Conservation (phyloP, 1,284 basidiomycete species). For the Puccinia triticina region DNA sequence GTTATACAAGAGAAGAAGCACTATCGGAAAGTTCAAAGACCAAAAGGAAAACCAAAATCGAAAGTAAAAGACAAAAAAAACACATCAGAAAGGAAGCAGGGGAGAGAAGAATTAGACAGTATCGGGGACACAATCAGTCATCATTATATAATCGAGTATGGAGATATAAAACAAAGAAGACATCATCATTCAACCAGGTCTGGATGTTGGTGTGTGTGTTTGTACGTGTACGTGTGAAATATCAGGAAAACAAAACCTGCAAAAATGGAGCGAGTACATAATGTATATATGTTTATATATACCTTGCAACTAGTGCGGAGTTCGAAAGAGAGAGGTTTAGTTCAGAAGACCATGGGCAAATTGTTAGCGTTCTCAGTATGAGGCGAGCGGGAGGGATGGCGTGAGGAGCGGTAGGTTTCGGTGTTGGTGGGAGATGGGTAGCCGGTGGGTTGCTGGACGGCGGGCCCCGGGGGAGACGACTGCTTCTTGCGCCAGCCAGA, state of each 20-base stretch:
- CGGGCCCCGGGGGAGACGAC: background rate
- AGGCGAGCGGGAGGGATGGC: conserved; percentile 7
- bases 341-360: conserved; percentile 36
- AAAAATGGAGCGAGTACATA: background rate
- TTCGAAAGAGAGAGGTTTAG: background rate
- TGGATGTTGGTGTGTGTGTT: background rate
- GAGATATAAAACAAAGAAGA: no score
- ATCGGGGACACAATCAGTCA: no score
- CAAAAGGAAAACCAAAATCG: no score
- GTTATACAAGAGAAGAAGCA: no score
- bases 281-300: background rate
- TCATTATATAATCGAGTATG: no score
- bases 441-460: background rate
- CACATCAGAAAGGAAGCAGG: no score
- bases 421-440: background rate
- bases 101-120: no score
- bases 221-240: no score
- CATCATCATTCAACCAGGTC: background rate
- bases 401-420: background rate
- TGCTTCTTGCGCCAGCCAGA: conserved; percentile 24
- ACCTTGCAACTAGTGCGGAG: background rate
- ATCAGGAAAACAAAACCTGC: background rate
- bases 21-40: no score
- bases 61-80: no score
- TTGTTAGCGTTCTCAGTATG: conserved; percentile 9